A percentile compares a stretch with the other conserved stretches of the same genome.
Evolutionary conservation across 805 yeast species (phyloP).

Genomic region (Candida chauliodis): DNA sequence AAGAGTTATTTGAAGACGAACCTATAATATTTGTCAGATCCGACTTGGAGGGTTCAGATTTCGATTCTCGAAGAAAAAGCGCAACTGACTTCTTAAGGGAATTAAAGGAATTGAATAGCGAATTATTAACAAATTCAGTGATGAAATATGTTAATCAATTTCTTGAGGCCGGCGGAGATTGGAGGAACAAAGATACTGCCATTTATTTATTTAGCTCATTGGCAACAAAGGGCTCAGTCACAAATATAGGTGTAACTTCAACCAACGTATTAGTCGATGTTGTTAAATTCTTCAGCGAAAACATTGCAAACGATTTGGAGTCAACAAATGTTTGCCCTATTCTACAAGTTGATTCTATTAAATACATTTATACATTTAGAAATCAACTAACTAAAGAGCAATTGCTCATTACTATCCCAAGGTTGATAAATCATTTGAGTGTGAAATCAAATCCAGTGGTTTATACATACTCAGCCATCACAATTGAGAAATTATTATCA

Average conservation of each 20-base stretch:
- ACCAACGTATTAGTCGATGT: slow-evolving; percentile 84
- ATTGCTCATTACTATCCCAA: slow-evolving; percentile 72
- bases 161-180: slow-evolving; percentile 50
- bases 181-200: slow-evolving; percentile 88
- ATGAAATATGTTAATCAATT: slow-evolving; percentile 69
- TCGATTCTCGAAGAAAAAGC: slow-evolving; percentile 87
- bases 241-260: slow-evolving; percentile 81
- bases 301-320: slow-evolving; percentile 82
- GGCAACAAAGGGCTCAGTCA: slow-evolving; percentile 88
- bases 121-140: slow-evolving; percentile 68
- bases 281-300: slow-evolving; percentile 74
- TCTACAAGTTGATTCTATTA: slow-evolving; percentile 86
- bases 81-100: slow-evolving; percentile 91
- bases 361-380: slow-evolving; percentile 83
- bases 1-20: slow-evolving; percentile 93
- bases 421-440: slow-evolving; percentile 64
- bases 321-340: slow-evolving; percentile 59
- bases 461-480: slow-evolving; percentile 89
- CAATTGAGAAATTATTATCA: slow-evolving; percentile 83
- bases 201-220: slow-evolving; percentile 81
- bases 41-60: slow-evolving; percentile 92
- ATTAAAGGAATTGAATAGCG: slow-evolving; percentile 74
- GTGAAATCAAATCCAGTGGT: slow-evolving; percentile 66
- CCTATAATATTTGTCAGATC: slow-evolving; percentile 90
- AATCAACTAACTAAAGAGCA: slow-evolving; percentile 90